A percentile compares a stretch with the other conserved stretches of the same genome.
Evolutionary conservation across 352 stramenopile species (phyloP).

Genomic region (Phytophthora pinifolia): DNA sequence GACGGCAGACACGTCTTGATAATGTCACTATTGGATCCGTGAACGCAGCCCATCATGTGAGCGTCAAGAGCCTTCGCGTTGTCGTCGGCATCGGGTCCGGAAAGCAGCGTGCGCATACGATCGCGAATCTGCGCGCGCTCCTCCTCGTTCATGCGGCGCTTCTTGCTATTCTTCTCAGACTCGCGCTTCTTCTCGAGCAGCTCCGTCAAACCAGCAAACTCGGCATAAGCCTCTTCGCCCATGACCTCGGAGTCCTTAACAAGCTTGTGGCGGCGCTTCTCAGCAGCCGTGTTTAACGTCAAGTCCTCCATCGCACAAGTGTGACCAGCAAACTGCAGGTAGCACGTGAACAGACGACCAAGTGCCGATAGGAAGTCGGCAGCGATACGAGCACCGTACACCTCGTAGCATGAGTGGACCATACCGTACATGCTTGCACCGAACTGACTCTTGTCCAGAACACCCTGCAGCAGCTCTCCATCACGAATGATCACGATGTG

Average conservation of each 20-base stretch:
- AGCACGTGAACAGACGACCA: conserved; percentile 96
- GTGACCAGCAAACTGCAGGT: conserved; percentile 98
- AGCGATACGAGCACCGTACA: conserved; percentile 83
- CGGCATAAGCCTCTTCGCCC: conserved; percentile 84
- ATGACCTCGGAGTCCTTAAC: conserved; percentile 83
- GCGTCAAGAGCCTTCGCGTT: conserved; percentile 84
- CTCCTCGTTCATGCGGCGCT: conserved; percentile 84
- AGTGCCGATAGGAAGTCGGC: conserved; percentile 83
- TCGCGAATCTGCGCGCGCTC: conserved; percentile 73
- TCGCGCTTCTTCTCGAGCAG: conserved; percentile 62
- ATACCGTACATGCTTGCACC: conserved; percentile 97
- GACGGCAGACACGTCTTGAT: conserved; percentile 99
- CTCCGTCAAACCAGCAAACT: conserved; percentile 78
- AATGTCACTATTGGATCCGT: conserved; percentile 95
- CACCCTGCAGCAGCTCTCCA: conserved; percentile 95
- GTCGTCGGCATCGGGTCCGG: conserved; percentile 63
- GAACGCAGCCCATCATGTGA: conserved; percentile 90
- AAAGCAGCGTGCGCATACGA: conserved; percentile 76
- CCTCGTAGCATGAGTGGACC: conserved; percentile 96
- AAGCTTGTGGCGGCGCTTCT: conserved; percentile 90
- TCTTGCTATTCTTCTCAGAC: conserved; percentile 54
- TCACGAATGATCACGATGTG: conserved; percentile 97
- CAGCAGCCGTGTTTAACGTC: conserved; percentile 93
- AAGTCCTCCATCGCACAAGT: conserved; percentile 99
- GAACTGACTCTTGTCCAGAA: conserved; percentile 99